Evolutionary conservation across 495 filamentous ascomycete genomes (phyloP), one percentile per base, ranked within the genome.

Genomic region (Gamarada debralockiae): DNA sequence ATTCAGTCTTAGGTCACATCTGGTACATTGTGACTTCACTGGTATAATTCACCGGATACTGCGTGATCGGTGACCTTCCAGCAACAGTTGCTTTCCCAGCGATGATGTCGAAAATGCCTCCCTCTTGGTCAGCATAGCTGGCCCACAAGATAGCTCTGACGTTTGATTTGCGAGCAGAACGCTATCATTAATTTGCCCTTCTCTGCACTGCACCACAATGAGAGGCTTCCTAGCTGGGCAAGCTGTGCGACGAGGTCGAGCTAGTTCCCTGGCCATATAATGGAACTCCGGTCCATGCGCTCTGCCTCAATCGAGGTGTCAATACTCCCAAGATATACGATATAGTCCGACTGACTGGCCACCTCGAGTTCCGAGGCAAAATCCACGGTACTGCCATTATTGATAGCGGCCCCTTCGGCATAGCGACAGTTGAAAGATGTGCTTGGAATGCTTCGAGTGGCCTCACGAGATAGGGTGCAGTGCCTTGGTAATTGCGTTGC

Each of bases 121-220:
- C 74, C 64, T 97, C 85, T 64, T 96, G 85, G 13, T 91, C 92
- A 0, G 92, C 91, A 47, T 96, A 64, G 63, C 90, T 90, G 54
- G 92, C 92, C 84, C 89, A 96, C 14, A 96, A 61, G 34, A 96
- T 95, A 24, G 75, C 77, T 3, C 71, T 78, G 12, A 85, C 73
- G 60, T 83, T 83, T 0, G 74, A 74, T 48, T 82, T 86, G 56
- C 88, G 44, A 77, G 64, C 56, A 78, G 34, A 2, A 60, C 55
- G 1, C 50, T 50, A 34, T 61, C 69, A 59, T 57, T 69, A 57
- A 36, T 61, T 56, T 62, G 59, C n/a, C 48, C 57, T 43, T 80
- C 80, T 74, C 82, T 78, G 52, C 73, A 61, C 50, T 81, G 77
- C 0, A 82, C 56, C 0, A 84, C 71, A 18, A 83, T 58, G 48